Percentiles rank a stretch among this genome's conserved stretches.
Evolutionary conservation across 75 land plant species (phyloP).

Genomic region (Pinus tabuliformis): DNA sequence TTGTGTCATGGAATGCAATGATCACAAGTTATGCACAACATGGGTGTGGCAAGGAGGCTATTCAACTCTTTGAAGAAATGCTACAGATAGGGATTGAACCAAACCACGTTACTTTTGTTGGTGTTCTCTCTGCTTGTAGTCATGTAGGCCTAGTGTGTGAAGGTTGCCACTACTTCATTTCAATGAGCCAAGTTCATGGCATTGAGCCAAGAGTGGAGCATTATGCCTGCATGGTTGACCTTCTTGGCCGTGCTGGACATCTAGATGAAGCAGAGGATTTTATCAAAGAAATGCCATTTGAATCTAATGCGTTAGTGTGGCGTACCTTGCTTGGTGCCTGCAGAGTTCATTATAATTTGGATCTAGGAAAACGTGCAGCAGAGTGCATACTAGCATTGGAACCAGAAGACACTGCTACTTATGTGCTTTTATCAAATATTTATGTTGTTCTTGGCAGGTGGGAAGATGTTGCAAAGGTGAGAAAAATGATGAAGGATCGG

Average conservation of each 20-base stretch:
- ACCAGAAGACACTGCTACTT: slow-evolving; percentile 50
- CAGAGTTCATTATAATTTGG: slow-evolving; percentile 41
- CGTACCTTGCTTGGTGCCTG: slow-evolving; percentile 68
- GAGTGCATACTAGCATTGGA: slow-evolving; percentile 40
- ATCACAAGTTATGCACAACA: slow-evolving; percentile 11
- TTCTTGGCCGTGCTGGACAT: slow-evolving; percentile 23
- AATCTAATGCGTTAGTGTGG: slow-evolving; percentile 59
- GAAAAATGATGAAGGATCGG: slow-evolving; percentile 43
- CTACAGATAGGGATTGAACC: slow-evolving; percentile 2
- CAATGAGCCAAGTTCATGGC: slow-evolving; percentile 9
- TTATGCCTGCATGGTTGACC: slow-evolving; percentile 21
- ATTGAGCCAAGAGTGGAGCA: slow-evolving; percentile 12
- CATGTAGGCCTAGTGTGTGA: slow-evolving; percentile 13
- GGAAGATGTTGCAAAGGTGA: slow-evolving; percentile 42
- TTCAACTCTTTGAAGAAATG: slow-evolving; percentile 19
- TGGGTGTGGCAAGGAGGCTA: slow-evolving; percentile 1
- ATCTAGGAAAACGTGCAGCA: slow-evolving; percentile 53
- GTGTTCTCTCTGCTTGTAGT: slow-evolving; percentile 14
- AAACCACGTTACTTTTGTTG: slow-evolving; percentile 7
- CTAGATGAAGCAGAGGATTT: slow-evolving; percentile 21
- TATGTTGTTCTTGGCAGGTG: slow-evolving; percentile 41
- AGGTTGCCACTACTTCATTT: slow-evolving; percentile 6
- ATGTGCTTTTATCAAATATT: slow-evolving; percentile 59
- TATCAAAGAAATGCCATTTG: slow-evolving; percentile 13
- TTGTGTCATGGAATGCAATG: slow-evolving; percentile 22